Conservation (phyloP, 345 rosid genomes). For the Acer negundo region DNA sequence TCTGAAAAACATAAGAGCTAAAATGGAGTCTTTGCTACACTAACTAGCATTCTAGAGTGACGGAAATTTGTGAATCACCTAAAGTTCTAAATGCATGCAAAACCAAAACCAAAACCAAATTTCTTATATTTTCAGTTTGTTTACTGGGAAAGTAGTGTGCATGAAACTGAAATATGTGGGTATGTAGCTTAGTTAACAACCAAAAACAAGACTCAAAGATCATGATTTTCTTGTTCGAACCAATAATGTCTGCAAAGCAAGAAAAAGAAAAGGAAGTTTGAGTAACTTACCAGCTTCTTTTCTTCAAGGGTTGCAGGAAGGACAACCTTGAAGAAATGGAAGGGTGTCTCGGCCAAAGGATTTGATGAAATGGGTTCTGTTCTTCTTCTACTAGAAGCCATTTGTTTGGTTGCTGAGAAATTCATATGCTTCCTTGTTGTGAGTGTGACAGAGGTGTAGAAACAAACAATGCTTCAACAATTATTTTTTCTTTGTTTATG, state of each 20-base stretch:
- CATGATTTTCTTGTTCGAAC: not conserved
- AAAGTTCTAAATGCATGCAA: not conserved
- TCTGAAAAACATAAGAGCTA: not conserved
- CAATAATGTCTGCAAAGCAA: not conserved
- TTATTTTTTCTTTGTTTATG: no score
- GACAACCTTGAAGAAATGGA: constrained; percentile 8
- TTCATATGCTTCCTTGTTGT: no score
- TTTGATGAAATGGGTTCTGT: not conserved
- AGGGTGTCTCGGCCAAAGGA: not conserved
- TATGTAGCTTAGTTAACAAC: no score
- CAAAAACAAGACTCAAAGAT: not conserved
- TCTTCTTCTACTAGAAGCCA: not conserved
- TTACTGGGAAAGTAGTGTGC: not conserved
- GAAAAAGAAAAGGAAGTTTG: not conserved
- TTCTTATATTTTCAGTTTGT: not conserved
- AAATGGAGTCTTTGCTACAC: not conserved
- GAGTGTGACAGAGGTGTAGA: no score
- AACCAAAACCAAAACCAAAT: not conserved
- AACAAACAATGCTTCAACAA: no score
- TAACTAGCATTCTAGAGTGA: not conserved
- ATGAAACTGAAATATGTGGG: not conserved
- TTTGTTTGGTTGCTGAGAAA: not conserved
- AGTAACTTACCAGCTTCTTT: constrained; percentile 6
- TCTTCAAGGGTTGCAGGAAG: not conserved
- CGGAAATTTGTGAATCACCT: not conserved